Percentiles rank a stretch among this genome's conserved stretches.
Conservation (phyloP, 345 rosid genomes). For the Salix viminalis region DNA sequence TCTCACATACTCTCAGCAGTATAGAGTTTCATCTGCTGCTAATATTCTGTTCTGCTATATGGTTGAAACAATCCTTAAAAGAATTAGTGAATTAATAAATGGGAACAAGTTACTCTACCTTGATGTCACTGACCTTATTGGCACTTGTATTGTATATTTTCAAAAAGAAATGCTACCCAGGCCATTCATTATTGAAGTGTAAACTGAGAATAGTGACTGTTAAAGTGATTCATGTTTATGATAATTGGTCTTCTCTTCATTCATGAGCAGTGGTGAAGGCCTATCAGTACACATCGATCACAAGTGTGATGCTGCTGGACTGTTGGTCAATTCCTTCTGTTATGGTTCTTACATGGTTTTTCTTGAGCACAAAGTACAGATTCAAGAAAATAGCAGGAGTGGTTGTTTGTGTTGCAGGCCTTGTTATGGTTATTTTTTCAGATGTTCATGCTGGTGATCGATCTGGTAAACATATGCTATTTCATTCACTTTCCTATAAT, state of each 20-base stretch:
- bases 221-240: conserved; percentile 3
- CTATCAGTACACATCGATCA: conserved; percentile 74
- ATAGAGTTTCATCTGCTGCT: neutral
- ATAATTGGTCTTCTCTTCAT: conserved; percentile 11
- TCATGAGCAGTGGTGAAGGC: conserved; percentile 79
- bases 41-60: neutral
- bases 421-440: conserved; percentile 75
- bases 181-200: neutral
- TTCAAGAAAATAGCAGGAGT: conserved; percentile 76
- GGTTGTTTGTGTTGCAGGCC: conserved; percentile 69
- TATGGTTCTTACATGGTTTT: conserved; percentile 73
- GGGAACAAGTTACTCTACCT: neutral
- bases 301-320: conserved; percentile 89
- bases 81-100: neutral
- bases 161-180: neutral
- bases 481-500: neutral
- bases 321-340: conserved; percentile 94
- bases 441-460: conserved; percentile 79
- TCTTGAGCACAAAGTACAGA: conserved; percentile 75
- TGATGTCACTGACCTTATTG: neutral
- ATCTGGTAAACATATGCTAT: conserved; percentile 43
- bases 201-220: neutral
- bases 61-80: neutral
- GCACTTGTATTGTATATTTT: neutral
- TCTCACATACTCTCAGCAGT: neutral